These are phyloP conservation scores for Podila epicladia DNA, from an alignment of 192 early-diverging fungal genomes.

Conservation along the genomic window DNA sequence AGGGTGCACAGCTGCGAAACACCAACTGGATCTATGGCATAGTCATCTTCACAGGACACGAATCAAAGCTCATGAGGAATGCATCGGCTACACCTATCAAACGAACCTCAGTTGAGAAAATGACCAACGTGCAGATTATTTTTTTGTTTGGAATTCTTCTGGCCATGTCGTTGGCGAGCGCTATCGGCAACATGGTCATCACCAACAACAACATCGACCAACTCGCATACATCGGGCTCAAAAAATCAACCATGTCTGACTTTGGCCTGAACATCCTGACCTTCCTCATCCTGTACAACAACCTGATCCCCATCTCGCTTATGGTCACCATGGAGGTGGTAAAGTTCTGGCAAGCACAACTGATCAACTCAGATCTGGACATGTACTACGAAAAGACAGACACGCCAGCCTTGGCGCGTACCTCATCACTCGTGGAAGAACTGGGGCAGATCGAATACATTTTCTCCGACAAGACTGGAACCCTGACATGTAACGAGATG, in stretches of 20 bases:
- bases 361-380: constrained; percentile 94
- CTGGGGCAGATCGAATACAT: constrained; percentile 98
- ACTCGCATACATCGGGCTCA: constrained; percentile 25
- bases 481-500: constrained; percentile 90
- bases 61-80: constrained; percentile 98
- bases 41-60: constrained; percentile 97
- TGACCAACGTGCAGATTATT: constrained; percentile 94
- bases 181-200: constrained; percentile 81
- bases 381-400: constrained; percentile 96
- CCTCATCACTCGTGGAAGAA: constrained; percentile 95
- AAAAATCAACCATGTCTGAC: constrained; percentile 46
- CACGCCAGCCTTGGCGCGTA: constrained; percentile 92
- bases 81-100: constrained; percentile 94
- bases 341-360: constrained; percentile 88
- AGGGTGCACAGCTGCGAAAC: constrained; percentile 93
- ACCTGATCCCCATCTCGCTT: constrained; percentile 97
- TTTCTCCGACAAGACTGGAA: constrained; percentile 96
- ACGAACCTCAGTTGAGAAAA: constrained; percentile 87
- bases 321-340: constrained; percentile 99
- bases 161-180: constrained; percentile 84
- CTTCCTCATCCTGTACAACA: constrained; percentile 98
- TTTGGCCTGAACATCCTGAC: constrained; percentile 94
- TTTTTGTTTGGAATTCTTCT: constrained; percentile 92
- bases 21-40: constrained; percentile 94
- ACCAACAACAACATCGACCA: constrained; percentile 46